A percentile compares a stretch with the other conserved stretches of the same genome.
Conservation (phyloP, 75 land plant genomes). For the Pseudotsuga menziesii region DNA sequence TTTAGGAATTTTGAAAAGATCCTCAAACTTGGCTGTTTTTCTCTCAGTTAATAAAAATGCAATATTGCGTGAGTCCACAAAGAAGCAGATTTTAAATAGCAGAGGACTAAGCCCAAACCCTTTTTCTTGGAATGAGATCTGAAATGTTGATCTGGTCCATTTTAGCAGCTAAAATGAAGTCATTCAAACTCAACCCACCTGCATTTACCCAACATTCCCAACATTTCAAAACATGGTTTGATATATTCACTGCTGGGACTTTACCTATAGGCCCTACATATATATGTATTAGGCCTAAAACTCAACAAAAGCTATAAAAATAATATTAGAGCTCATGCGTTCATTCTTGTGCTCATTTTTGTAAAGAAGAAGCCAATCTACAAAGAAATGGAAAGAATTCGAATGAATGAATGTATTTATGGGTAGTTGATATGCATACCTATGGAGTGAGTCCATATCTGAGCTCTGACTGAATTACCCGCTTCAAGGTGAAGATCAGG, state of each 20-base stretch:
- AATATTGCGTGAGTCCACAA: background rate
- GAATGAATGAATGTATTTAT: background rate
- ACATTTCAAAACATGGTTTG: background rate
- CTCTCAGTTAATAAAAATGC: background rate
- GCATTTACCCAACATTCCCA: slow-evolving; percentile 15
- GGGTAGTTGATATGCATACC: slow-evolving; percentile 31
- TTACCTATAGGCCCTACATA: background rate
- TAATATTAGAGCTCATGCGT: too few relatives aligned
- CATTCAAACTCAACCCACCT: slow-evolving; percentile 91
- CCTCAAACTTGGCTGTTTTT: background rate
- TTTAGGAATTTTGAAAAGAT: background rate
- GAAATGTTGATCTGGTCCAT: slow-evolving; percentile 68
- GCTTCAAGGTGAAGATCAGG: slow-evolving; percentile 62
- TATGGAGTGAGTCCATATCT: slow-evolving; percentile 67
- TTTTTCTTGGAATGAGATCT: slow-evolving; percentile 65
- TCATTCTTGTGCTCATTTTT: too few relatives aligned
- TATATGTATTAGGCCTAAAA: background rate
- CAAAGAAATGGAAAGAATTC: background rate
- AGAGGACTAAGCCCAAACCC: slow-evolving; percentile 60
- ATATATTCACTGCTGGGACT: background rate
- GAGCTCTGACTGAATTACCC: slow-evolving; percentile 62
- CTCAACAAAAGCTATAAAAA: background rate
- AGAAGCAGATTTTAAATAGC: background rate
- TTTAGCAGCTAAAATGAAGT: slow-evolving; percentile 86
- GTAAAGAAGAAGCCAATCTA: background rate